Conservation (phyloP, 2,329 filamentous ascomycete genomes). For the Diaporthe citrichinensis region DNA sequence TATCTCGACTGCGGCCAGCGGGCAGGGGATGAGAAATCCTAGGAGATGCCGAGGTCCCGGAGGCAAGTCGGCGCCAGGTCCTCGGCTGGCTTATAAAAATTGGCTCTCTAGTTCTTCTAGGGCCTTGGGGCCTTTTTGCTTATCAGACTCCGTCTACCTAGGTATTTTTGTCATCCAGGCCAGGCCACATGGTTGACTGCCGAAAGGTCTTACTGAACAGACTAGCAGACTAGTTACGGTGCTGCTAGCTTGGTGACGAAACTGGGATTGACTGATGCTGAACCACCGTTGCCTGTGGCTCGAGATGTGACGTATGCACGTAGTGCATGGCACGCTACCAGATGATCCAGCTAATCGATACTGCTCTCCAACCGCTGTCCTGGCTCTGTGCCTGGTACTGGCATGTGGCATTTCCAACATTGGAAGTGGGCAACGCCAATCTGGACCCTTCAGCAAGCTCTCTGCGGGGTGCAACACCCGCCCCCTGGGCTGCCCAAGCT, state of each 20-base stretch:
- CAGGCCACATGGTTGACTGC: not conserved
- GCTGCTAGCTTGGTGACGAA: not conserved
- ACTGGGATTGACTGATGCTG: not conserved
- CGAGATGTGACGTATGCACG: constrained; percentile 14
- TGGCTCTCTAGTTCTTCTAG: not conserved
- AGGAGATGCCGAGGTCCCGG: constrained; percentile 36
- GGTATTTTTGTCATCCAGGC: constrained; percentile 9
- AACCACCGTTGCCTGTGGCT: not conserved
- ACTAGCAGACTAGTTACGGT: not conserved
- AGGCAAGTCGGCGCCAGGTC: constrained; percentile 16
- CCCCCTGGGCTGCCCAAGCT: constrained; percentile 18
- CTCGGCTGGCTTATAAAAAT: not conserved
- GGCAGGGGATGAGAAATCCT: constrained; percentile 30
- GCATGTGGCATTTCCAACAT: constrained; percentile 15
- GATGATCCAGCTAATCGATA: not conserved
- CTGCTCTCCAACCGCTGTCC: not conserved
- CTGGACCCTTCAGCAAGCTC: constrained; percentile 14
- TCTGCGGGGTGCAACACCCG: constrained; percentile 23
- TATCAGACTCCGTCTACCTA: not conserved
- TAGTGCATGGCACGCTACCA: not conserved
- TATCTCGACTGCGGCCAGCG: not conserved
- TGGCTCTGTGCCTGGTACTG: constrained; percentile 2
- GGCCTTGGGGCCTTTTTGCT: not conserved
- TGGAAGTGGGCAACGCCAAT: constrained; percentile 19
- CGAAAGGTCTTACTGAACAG: not conserved